Evolutionary conservation across 345 rosid genomes (phyloP), one percentile per base, ranked within the genome.

Genomic region (Kandelia obovata): DNA sequence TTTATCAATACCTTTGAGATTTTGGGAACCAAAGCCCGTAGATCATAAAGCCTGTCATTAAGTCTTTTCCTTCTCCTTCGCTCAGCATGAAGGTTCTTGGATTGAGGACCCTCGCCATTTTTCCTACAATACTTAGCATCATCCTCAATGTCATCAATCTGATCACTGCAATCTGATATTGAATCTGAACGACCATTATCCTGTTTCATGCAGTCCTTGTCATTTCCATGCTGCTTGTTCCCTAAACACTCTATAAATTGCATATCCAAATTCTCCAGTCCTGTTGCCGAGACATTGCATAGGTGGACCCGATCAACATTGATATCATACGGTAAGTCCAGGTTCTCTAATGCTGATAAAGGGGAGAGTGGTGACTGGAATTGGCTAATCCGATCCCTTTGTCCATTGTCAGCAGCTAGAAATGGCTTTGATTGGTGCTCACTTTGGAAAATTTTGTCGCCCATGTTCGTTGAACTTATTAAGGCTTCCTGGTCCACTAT

Each of bases 41-140:
- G 96, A 61, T 85, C 77, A 8, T 87, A 90, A 69, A 95, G 92
- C 77, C 96, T 86, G 28, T 90, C 97, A 32, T 95, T 95, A 67
- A 95, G 89, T 82, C 88, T 95, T 76, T 88, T 95, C 82, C 99
- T 88, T 62, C 97, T 87, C 73, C 75, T 84, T 81, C 97, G 83
- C 83, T 95, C 99, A 65, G 99, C 97, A 62, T 77, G 68, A 49
- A 95, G 89, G 77, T 95, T 95, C 75, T 92, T 95, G 0, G 96
- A 84, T 71, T 80, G 87, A 63, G 87, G 83, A 28, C 72, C 82
- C 73, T 84, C 86, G 6, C 89, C 91, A 3, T 62, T 74, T 70
- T 81, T 81, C 61, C 83, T 83, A 46, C 82, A 68, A 30, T 63
- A 72, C 79, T 81, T 83, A 2, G 67, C 75, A 71, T 83, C 87